Base-by-base conservation (phyloP, 2,329 filamentous ascomycete genomes). In the Tolypocladium album region DNA sequence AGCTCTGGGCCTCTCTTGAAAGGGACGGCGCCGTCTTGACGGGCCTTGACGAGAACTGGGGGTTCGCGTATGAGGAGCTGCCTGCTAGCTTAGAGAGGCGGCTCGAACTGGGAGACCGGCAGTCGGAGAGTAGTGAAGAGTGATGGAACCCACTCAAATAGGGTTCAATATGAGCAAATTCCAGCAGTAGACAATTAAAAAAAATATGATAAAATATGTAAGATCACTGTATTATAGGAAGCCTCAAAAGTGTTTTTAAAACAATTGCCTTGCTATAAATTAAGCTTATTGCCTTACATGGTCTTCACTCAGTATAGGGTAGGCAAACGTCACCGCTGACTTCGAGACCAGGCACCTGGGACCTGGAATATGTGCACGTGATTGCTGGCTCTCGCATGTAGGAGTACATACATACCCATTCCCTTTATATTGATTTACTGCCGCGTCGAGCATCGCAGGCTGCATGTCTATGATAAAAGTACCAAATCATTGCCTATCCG, bases 21-120 rank as follows among this genome's bases (percentile, higher is more conserved):
- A 55, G 45, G 27, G 67, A 66, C 0, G 69, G 69, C 2, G 72
- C 68, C 6, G 60, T 70, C 59, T 57, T 75, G 12, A 61, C 62
- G 1, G 64, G 73, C 9, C 68, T 67, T 2, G 71, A 65, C 20
- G 66, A 71, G 55, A 71, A 72, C n/a, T 74, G 70, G 70, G 68
- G 66, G 2, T 69, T 74, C 61, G 58, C 24, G 1, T 73, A 73
- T 58, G 72, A 75, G 57, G 72, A 75, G 24, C 60, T 63, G 57
- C 59, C 63, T 31, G 56, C 12, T 1, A 58, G 47, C 36, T 56
- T 55, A 9, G 24, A 58, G 34, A 34, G 15, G 9, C 13, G 20
- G 3, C 17, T 17, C 9, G 50, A 36, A 17, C 31, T n/a, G n/a
- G 50, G 15, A 17, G 50, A 53, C 15, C 31, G 9, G 31, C 4